These are phyloP conservation scores for Dothideomycetes sp. DNA, from an alignment of 2,329 filamentous ascomycete species.

Conservation along the genomic window DNA sequence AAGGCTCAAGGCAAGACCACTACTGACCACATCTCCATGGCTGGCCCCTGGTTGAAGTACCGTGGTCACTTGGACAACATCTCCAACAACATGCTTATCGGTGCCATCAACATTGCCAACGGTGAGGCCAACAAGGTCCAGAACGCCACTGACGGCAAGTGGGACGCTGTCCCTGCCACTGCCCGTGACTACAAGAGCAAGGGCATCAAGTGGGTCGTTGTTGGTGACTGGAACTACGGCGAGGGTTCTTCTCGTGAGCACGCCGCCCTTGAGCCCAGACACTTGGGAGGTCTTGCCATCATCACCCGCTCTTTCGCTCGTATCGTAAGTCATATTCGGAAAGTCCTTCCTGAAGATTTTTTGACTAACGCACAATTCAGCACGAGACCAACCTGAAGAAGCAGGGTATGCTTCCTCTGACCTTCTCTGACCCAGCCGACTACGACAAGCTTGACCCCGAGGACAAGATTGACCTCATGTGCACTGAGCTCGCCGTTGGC, in stretches of 20 bases:
- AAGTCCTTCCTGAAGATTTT: background rate
- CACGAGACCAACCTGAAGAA: conserved; percentile 99
- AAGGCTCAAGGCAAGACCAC: conserved; percentile 96
- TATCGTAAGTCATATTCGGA: conserved; percentile 66
- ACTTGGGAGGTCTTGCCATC: conserved; percentile 93
- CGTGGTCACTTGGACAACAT: conserved; percentile 98
- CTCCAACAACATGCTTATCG: conserved; percentile 99
- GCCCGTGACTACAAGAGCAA: conserved; percentile 98
- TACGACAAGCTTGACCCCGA: conserved; percentile 95
- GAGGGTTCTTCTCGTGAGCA: conserved; percentile 97
- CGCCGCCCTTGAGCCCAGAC: conserved; percentile 91
- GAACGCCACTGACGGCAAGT: conserved; percentile 77
- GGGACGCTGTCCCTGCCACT: conserved; percentile 79
- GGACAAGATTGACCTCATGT: conserved; percentile 82
- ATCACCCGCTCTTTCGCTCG: conserved; percentile 92
- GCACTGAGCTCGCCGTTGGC: conserved; percentile 82
- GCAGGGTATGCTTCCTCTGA: conserved; percentile 99
- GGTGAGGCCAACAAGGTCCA: conserved; percentile 95
- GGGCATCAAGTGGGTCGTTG: conserved; percentile 90
- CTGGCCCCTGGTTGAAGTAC: conserved; percentile 96
- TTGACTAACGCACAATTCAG: conserved; percentile 19
- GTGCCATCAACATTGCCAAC: conserved; percentile 92
- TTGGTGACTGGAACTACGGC: conserved; percentile 99
- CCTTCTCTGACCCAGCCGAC: conserved; percentile 86
- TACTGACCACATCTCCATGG: conserved; percentile 92